A percentile compares a stretch with the other conserved stretches of the same genome.
phyloP scores from a whole-genome alignment of 768 basidiomycete genomes.

The Kondoa malvinella region DNA sequence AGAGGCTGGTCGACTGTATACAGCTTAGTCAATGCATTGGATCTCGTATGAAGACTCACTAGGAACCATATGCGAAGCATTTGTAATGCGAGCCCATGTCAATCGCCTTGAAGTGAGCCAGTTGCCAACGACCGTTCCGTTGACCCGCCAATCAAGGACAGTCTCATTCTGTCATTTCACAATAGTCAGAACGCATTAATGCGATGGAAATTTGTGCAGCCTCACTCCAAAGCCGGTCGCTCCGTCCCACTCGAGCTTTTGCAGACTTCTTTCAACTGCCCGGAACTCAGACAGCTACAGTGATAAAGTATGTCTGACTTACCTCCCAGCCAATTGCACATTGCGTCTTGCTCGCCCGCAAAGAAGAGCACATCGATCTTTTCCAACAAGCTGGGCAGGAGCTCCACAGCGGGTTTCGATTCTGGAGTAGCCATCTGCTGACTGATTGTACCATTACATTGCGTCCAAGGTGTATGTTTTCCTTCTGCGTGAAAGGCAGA shows the following conservation, averaged over 20 bases:
- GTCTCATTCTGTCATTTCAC: conserved; percentile 28
- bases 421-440: conserved; percentile 38
- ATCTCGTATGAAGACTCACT: neutral
- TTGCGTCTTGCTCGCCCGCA: conserved; percentile 84
- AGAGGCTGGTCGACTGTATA: conserved; percentile 54
- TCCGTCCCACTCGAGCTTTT: conserved; percentile 36
- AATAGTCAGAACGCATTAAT: neutral
- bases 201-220: neutral
- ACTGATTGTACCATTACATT: conserved; percentile 48
- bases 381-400: conserved; percentile 62
- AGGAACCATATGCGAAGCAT: conserved; percentile 80
- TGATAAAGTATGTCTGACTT: neutral
- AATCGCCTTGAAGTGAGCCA: conserved; percentile 80
- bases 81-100: conserved; percentile 82
- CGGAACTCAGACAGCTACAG: conserved; percentile 52
- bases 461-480: conserved; percentile 66
- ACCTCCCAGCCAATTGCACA: conserved; percentile 57
- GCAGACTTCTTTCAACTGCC: conserved; percentile 67
- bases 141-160: conserved; percentile 41
- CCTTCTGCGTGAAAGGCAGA: conserved; percentile 59
- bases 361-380: conserved; percentile 62
- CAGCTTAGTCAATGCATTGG: neutral
- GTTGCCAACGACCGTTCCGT: conserved; percentile 59
- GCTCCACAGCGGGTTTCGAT: conserved; percentile 52
- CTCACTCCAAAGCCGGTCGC: conserved; percentile 13